Evolutionary conservation across 768 basidiomycete species (phyloP), one percentile per base, ranked within the genome.

Genomic region (Agrocybe pediades): DNA sequence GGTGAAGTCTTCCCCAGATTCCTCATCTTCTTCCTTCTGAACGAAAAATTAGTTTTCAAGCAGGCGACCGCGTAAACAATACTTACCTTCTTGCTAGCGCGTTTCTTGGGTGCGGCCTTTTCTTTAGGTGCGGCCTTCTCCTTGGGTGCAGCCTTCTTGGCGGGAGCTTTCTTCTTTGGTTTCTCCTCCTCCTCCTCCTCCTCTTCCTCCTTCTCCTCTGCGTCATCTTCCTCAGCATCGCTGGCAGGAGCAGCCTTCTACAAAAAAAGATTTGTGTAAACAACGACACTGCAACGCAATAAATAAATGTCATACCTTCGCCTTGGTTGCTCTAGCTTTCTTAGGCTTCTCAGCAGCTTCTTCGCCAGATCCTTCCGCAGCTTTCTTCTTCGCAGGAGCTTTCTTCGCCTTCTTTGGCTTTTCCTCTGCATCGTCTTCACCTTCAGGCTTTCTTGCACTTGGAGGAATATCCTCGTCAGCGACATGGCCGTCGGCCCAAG

Each of bases 381-480:
- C 60, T 17, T 61, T 62, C 60, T 67, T 69, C 65, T 65, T 68
- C 49, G 62, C 66, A n/a, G 58, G 58, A 9, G 64, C 54, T 43
- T 64, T 69, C 62, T 67, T 70, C 9, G 58, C 61, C 57, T 71
- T 71, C 65, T 59, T 75, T 1, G 65, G 68, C 75, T 72, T 81
- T 6, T 72, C 78, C 27, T 78, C 75, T 11, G 70, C 76, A 27
- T 75, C 72, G 43, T 17, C 49, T 40, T 72, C 78, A 11, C 64
- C 81, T 4, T 68, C 75, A 7, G 80, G 69, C 60, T 88, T 92
- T 56, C 77, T 77, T 3, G 91, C 90, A 16, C 77, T 78, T 26
- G 82, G 84, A 5, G 92, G 92, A 36, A 95, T 84, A 62, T 96
- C 95, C 60, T 87, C 93, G 27, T 87, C 84, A 6, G 84, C 91